These are phyloP conservation scores for Cryphonectria carpinicola DNA, from an alignment of 2,329 filamentous ascomycete genomes.

Conservation along the genomic window DNA sequence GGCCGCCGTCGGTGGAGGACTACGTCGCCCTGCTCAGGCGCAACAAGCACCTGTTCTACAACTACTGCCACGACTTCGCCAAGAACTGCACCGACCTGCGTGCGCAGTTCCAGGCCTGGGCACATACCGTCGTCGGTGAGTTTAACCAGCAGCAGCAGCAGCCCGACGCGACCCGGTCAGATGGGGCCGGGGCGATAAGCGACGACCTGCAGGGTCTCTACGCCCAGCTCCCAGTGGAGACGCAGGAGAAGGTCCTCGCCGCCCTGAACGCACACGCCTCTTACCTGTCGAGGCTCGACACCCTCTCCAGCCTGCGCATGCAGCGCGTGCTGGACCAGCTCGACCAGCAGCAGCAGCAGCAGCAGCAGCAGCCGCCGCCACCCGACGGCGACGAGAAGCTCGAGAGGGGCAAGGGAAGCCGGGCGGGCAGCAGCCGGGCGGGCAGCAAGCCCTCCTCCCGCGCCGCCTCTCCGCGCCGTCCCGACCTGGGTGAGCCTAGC, in stretches of 20 bases:
- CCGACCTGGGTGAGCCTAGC: constrained; percentile 32
- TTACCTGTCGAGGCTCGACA: constrained; percentile 62
- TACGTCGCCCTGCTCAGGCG: constrained; percentile 69
- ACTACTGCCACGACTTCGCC: constrained; percentile 71
- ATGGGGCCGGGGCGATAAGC: constrained; percentile 40
- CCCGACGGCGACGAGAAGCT: constrained; percentile 2
- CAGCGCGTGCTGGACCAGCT: constrained; percentile 25
- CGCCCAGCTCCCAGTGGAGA: constrained; percentile 48
- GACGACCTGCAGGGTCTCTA: constrained; percentile 48
- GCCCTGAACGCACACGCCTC: constrained; percentile 62
- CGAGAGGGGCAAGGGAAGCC: neutral
- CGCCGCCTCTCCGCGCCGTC: constrained; percentile 10
- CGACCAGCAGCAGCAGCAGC: neutral
- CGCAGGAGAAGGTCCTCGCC: constrained; percentile 49
- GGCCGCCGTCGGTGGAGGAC: constrained; percentile 68
- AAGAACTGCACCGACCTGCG: constrained; percentile 70
- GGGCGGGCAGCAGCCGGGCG: constrained; percentile 1
- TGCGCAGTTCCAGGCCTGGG: constrained; percentile 64
- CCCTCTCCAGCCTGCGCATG: constrained; percentile 53
- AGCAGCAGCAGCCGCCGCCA: neutral
- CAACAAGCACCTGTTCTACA: constrained; percentile 67
- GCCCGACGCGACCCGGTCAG: neutral
- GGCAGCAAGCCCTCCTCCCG: constrained; percentile 29
- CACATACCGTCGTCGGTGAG: constrained; percentile 57
- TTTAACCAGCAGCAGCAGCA: constrained; percentile 49